Evolutionary conservation across 352 stramenopile genomes (phyloP).

Genomic region (Plasmopara viticola): DNA sequence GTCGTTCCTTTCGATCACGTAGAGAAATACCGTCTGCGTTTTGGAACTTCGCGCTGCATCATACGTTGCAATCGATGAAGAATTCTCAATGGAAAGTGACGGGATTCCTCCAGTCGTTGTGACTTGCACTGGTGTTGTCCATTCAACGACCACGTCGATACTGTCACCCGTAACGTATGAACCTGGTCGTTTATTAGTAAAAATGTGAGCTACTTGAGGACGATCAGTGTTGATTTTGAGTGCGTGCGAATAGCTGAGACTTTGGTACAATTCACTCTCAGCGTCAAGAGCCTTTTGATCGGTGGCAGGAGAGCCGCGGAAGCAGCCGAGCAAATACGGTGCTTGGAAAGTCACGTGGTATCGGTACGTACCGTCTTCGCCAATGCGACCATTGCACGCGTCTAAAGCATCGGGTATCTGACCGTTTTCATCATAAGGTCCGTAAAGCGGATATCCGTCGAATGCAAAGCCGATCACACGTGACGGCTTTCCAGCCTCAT

Average conservation of each 20-base stretch:
- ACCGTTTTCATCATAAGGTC: constrained; percentile 43
- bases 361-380: constrained; percentile 57
- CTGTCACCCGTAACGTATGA: constrained; percentile 54
- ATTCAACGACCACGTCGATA: constrained; percentile 56
- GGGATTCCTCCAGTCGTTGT: constrained; percentile 20
- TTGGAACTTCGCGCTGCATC: constrained; percentile 33
- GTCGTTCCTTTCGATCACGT: constrained; percentile 21
- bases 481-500: constrained; percentile 28
- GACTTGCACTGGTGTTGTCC: constrained; percentile 41
- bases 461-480: constrained; percentile 65
- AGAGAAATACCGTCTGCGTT: constrained; percentile 44
- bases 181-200: constrained; percentile 52
- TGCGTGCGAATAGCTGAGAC: constrained; percentile 49
- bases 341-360: constrained; percentile 50
- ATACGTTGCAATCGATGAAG: constrained; percentile 32
- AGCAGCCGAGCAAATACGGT: constrained; percentile 68
- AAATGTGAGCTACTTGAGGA: constrained; percentile 40
- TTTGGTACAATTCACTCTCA: constrained; percentile 33
- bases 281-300: constrained; percentile 10
- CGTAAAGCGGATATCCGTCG: constrained; percentile 74
- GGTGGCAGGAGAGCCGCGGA: constrained; percentile 27
- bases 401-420: constrained; percentile 46
- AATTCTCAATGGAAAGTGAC: constrained; percentile 34
- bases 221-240: constrained; percentile 42
- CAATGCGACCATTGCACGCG: constrained; percentile 56